Conservation (phyloP, 805 yeast species). For the Zygoascus bituminiphila region DNA sequence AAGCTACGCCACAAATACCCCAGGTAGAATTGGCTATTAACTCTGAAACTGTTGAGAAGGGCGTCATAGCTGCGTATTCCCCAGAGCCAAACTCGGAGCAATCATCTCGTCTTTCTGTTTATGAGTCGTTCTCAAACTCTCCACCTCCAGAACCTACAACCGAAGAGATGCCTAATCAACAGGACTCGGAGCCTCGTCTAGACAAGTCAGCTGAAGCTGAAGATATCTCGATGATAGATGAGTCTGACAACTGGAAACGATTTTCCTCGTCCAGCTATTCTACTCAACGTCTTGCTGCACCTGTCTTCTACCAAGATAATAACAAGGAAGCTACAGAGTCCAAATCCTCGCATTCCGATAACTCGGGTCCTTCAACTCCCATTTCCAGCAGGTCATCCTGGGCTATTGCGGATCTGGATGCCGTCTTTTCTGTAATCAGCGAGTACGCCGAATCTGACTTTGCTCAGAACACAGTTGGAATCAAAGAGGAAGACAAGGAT, state of each 20-base stretch:
- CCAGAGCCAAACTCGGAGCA: background rate
- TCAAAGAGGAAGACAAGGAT: slow-evolving; percentile 38
- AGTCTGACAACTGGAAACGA: slow-evolving; percentile 3
- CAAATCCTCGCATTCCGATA: background rate
- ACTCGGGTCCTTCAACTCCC: background rate
- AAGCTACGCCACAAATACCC: too few species aligned
- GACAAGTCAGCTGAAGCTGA: slow-evolving; percentile 3
- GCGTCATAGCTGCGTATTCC: background rate
- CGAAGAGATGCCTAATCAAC: background rate
- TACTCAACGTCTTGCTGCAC: background rate
- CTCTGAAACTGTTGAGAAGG: background rate
- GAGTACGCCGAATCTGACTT: background rate
- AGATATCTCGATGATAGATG: background rate
- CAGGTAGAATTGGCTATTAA: background rate
- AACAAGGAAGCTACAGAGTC: background rate
- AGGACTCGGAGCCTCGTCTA: background rate
- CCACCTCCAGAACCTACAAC: background rate
- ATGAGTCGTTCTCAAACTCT: background rate
- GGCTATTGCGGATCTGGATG: background rate
- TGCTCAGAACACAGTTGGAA: slow-evolving; percentile 12
- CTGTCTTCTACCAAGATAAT: background rate
- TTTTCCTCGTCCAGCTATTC: background rate
- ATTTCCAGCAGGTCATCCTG: background rate
- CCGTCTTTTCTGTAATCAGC: background rate
- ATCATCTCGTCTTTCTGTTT: background rate